Conservation (phyloP, 2,329 filamentous ascomycete species). For the Xylariaceae sp. region DNA sequence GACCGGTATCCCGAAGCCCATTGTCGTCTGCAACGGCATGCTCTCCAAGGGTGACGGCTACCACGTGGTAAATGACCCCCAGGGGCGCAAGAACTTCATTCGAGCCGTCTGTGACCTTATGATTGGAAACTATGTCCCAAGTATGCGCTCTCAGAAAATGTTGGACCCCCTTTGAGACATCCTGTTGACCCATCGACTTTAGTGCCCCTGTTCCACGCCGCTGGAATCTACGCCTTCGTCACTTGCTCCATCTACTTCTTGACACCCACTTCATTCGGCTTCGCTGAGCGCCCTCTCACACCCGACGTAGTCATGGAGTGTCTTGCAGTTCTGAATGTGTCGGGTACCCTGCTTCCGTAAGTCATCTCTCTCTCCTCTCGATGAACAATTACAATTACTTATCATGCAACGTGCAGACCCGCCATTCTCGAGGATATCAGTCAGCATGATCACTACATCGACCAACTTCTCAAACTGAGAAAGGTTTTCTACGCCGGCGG, state of each 20-base stretch:
- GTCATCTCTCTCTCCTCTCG: not conserved
- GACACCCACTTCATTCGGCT: conserved; percentile 21
- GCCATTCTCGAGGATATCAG: conserved; percentile 42
- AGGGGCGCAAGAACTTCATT: conserved; percentile 22
- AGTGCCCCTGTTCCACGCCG: conserved; percentile 32
- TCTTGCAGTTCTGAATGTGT: conserved; percentile 20
- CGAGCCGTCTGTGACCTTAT: conserved; percentile 10
- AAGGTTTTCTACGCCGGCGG: conserved; percentile 37
- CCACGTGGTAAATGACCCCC: conserved; percentile 25
- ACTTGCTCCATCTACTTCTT: conserved; percentile 17
- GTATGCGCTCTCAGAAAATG: conserved; percentile 23
- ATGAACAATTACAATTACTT: not conserved
- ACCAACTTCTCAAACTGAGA: conserved; percentile 32
- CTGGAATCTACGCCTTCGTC: conserved; percentile 24
- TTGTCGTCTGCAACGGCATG: conserved; percentile 38
- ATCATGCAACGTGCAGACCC: conserved; percentile 27
- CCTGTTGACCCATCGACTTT: conserved; percentile 1
- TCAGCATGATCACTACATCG: conserved; percentile 29
- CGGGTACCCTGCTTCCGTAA: conserved; percentile 23
- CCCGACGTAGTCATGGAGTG: conserved; percentile 20
- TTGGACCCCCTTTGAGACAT: too few species aligned
- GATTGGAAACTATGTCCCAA: conserved; percentile 21
- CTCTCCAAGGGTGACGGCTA: conserved; percentile 33
- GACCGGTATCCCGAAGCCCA: conserved; percentile 43
- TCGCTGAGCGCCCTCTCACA: conserved; percentile 24